A percentile compares a stretch with the other conserved stretches of the same genome.
These are phyloP conservation scores for Populus davidiana DNA, from an alignment of 345 rosid species.

Conservation along the genomic window DNA sequence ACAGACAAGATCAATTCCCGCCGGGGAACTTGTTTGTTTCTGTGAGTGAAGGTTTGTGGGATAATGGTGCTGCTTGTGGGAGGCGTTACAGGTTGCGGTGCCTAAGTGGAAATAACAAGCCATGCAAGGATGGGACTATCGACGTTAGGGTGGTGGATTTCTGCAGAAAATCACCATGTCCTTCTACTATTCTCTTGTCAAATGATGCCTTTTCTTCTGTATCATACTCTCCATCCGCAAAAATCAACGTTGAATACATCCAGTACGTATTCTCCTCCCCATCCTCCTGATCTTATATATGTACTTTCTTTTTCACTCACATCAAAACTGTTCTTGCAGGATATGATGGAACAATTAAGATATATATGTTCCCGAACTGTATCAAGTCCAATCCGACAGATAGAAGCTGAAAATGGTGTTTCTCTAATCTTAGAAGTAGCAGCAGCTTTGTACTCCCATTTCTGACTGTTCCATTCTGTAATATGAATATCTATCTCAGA, in stretches of 20 bases:
- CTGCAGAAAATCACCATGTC: slow-evolving; percentile 32
- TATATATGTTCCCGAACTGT: not conserved
- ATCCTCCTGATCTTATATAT: not conserved
- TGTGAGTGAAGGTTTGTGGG: slow-evolving; percentile 37
- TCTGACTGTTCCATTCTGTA: not conserved
- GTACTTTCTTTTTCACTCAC: not conserved
- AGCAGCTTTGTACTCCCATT: not conserved
- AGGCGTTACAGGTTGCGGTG: slow-evolving; percentile 30
- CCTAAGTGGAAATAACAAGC: slow-evolving; percentile 27
- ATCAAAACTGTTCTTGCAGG: not conserved
- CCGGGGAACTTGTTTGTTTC: slow-evolving; percentile 10
- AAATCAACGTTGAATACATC: slow-evolving; percentile 32
- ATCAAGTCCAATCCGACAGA: not conserved
- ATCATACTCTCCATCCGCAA: slow-evolving; percentile 7
- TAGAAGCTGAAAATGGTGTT: not conserved
- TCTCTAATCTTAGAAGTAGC: not conserved
- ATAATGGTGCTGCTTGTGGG: slow-evolving; percentile 38
- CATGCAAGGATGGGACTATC: slow-evolving; percentile 27
- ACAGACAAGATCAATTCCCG: not conserved
- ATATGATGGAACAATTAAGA: not conserved
- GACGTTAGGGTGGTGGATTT: slow-evolving; percentile 40
- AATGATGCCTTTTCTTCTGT: slow-evolving; percentile 24
- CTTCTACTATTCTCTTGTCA: slow-evolving; percentile 33
- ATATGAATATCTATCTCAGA: not conserved
- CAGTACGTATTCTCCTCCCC: slow-evolving; percentile 19